These are phyloP conservation scores for Wakefieldia striispora DNA, from an alignment of 768 basidiomycete species.

Conservation along the genomic window DNA sequence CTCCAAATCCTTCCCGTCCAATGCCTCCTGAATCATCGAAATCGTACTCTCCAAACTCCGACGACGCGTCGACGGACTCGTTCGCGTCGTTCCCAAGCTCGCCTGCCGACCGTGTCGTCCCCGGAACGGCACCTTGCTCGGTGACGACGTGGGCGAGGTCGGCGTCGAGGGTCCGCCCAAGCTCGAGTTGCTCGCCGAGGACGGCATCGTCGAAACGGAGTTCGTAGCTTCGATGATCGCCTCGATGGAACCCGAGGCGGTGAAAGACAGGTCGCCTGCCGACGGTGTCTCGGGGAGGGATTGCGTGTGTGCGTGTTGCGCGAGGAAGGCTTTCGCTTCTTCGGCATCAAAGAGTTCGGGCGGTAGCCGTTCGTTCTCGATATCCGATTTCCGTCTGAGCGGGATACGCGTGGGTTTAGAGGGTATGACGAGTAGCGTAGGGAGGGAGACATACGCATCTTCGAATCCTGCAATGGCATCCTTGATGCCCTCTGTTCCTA, in stretches of 20 bases:
- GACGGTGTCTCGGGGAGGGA: constrained; percentile 55
- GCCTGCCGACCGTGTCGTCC: constrained; percentile 50
- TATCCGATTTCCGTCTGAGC: constrained; percentile 91
- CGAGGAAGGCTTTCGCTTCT: constrained; percentile 64
- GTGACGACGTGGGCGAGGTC: constrained; percentile 44
- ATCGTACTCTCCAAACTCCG: constrained; percentile 94
- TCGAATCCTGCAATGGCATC: constrained; percentile 92
- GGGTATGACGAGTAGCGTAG: background rate
- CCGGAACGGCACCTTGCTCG: constrained; percentile 51
- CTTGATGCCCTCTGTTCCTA: constrained; percentile 92
- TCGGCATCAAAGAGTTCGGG: constrained; percentile 87
- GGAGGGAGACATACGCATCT: constrained; percentile 73
- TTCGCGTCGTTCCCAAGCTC: constrained; percentile 88
- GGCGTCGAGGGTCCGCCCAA: constrained; percentile 17
- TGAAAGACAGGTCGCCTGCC: constrained; percentile 40
- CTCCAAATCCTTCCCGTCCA: constrained; percentile 76
- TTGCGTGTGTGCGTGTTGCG: constrained; percentile 30
- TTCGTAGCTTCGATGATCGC: constrained; percentile 38
- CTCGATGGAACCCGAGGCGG: constrained; percentile 43
- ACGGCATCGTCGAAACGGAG: constrained; percentile 23
- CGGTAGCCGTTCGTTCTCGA: constrained; percentile 98
- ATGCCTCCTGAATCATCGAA: constrained; percentile 89
- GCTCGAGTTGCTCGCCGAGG: constrained; percentile 23
- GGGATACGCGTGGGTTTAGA: background rate
- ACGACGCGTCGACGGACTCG: constrained; percentile 88